Evolutionary conservation across 2,329 filamentous ascomycete genomes (phyloP), one percentile per base, ranked within the genome.

Genomic region (Trichoderma koningii): DNA sequence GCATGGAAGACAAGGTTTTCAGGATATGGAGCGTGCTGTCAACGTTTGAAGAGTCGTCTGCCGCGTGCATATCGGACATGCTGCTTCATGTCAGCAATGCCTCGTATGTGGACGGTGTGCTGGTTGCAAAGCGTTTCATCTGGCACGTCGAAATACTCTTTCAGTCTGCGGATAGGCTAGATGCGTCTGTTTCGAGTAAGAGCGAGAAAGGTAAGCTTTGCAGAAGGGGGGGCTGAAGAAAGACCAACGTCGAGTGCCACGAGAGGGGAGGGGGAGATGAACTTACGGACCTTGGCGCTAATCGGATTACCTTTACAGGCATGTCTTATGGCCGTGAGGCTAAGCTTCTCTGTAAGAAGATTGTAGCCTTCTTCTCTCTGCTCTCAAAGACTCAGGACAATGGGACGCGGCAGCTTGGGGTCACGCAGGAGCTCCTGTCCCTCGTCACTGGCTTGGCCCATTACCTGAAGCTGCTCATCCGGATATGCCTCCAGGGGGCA

Each of bases 271-370:
- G 9, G 30, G 57, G 26, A 12, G 9, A 14, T 34, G 10, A 10
- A n/a, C 15, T 14, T 34, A 30, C 28, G 15, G 50, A 26, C 12
- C 17, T 28, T 23, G 28, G 59, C 26, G 15, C 63, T 64, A 28
- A 66, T 50, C 21, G 26, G 52, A 6, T 42, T 19, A 38, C 38
- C 26, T n/a, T 48, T 47, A 45, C 21, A 91, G 93, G 91, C 68
- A 84, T 99, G 67, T 92, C 93, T 10, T 99, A 98, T 75, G 90
- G 91, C 19, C 88, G 95, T 72, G 95, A 99, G 80, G 91, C 95
- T n/a, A 99, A 99, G 78, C 83, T 99, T 57, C 86, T 99, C n/a
- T 99, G 95, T 82, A 99, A 99, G 79, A 99, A 99, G 78, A 96
- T 99, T 63, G 95, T 99, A 6, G 92, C 94, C 28, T 99, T 99